Conservation (phyloP, 2,329 filamentous ascomycete species). For the Xylariaceae sp. region DNA sequence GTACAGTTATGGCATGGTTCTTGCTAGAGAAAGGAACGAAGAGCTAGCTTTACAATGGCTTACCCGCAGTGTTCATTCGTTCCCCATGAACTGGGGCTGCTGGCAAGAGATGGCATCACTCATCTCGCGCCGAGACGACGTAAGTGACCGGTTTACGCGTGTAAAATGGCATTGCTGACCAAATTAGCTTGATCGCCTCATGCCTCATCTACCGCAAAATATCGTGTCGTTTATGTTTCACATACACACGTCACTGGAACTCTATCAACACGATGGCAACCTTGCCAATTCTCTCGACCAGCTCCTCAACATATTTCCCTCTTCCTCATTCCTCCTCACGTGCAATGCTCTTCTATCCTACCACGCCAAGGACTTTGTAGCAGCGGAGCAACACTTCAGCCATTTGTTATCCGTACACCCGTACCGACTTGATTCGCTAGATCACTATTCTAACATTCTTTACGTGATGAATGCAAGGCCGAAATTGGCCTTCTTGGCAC, state of each 20-base stretch:
- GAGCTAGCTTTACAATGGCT: conserved; percentile 79
- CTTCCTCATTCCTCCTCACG: conserved; percentile 83
- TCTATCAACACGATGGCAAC: conserved; percentile 78
- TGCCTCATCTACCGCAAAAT: conserved; percentile 74
- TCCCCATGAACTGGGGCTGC: conserved; percentile 94
- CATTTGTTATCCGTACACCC: conserved; percentile 73
- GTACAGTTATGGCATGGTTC: conserved; percentile 78
- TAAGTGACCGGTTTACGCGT: conserved; percentile 39
- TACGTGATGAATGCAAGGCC: conserved; percentile 87
- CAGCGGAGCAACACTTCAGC: conserved; percentile 65
- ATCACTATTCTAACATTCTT: conserved; percentile 95
- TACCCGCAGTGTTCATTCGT: conserved; percentile 81
- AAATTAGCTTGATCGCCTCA: conserved; percentile 64
- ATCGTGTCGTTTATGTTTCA: conserved; percentile 94
- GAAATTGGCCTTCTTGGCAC: conserved; percentile 87
- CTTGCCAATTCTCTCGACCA: conserved; percentile 73
- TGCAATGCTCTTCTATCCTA: conserved; percentile 86
- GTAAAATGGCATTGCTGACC: conserved; percentile 23
- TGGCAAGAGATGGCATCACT: conserved; percentile 90
- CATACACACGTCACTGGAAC: conserved; percentile 82
- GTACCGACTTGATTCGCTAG: conserved; percentile 78
- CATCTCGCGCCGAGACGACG: conserved; percentile 75
- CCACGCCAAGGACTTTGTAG: conserved; percentile 77
- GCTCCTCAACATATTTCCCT: conserved; percentile 79
- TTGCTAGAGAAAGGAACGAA: conserved; percentile 89